Base-by-base conservation (phyloP, 1,139 yeast genomes). In the Lizanozyma gosingica region DNA sequence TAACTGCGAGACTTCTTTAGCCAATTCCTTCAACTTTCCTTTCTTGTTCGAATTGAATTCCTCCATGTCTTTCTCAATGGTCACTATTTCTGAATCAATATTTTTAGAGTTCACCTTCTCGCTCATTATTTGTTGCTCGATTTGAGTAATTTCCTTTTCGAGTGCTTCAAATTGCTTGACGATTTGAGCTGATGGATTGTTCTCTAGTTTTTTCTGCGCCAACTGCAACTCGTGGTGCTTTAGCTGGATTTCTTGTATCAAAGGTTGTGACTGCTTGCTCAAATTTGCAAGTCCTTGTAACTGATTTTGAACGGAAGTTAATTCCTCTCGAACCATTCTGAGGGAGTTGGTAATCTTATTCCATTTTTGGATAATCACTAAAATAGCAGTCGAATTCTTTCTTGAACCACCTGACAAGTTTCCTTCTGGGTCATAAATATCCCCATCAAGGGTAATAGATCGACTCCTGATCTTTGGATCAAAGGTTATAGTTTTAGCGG, bases 381-480 rank as follows among this genome's bases (percentile, higher is more conserved):
- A 66, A 3, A 83, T 60, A 0, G 88, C 76, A 4, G 76, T 69
- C 14, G 78, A 71, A 38, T 67, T 62, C 47, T 71, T 78, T 48
- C 92, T 73, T 17, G 94, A 81, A n/a, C 98, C 98, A 40, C 99
- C 99, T 1, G 97, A 85, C 35, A 94, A 66, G 17, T 95, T 87
- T 14, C 99, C 99, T 50, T 83, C 88, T 0, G 98, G 98, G 56
- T 94, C 98, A 61, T 90, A 94, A 9, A 83, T 75, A 60, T 92
- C 98, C 38, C 98, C 99, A 40, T 90, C 94, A 35, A 85, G 59
- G 0, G 99, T 94, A 14, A 94, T 90, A n/a, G 95, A 83, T 52
- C 92, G 78, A 1, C 90, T 71, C 47, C 86, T 73, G 14, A 92
- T 79, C 43, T 77, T 71, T 0, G 92, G 94, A 57, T 90, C 80